phyloP scores from a whole-genome alignment of 441 rosid species.

The Hura crepitans region DNA sequence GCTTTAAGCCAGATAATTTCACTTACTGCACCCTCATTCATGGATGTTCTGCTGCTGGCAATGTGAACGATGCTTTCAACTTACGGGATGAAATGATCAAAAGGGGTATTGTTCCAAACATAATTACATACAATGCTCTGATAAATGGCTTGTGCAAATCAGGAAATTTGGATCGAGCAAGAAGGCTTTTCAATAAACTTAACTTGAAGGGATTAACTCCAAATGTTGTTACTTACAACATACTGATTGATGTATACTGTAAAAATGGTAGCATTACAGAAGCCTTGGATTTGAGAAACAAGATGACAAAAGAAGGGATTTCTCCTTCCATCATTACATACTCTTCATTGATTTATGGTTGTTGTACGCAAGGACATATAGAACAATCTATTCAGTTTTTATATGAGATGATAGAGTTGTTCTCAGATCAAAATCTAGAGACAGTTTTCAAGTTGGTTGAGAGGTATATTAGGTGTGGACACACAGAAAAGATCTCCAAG shows the following conservation, averaged over 20 bases:
- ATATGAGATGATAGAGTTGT: conserved; percentile 30
- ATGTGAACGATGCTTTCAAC: conserved; percentile 59
- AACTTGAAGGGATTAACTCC: conserved; percentile 48
- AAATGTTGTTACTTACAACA: conserved; percentile 52
- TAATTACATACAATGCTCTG: conserved; percentile 60
- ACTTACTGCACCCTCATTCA: conserved; percentile 60
- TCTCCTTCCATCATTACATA: conserved; percentile 35
- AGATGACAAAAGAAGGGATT: conserved; percentile 50
- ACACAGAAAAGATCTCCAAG: conserved; percentile 22
- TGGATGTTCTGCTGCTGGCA: conserved; percentile 55
- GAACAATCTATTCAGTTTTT: conserved; percentile 30
- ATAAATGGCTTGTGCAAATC: conserved; percentile 62
- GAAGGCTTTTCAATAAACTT: conserved; percentile 58
- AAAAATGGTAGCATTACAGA: conserved; percentile 42
- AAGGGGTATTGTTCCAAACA: conserved; percentile 51
- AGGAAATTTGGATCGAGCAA: conserved; percentile 54
- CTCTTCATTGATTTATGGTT: conserved; percentile 38
- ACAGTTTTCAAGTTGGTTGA: conserved; percentile 21
- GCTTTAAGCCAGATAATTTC: conserved; percentile 59
- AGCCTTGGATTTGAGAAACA: conserved; percentile 49
- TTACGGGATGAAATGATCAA: conserved; percentile 65
- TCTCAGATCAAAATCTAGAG: conserved; percentile 27
- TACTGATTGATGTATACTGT: conserved; percentile 48
- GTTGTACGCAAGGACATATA: conserved; percentile 36
- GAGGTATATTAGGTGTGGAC: conserved; percentile 20